These are phyloP conservation scores for Saccharomycopsis fibuligera DNA, from an alignment of 805 yeast species.

Conservation along the genomic window DNA sequence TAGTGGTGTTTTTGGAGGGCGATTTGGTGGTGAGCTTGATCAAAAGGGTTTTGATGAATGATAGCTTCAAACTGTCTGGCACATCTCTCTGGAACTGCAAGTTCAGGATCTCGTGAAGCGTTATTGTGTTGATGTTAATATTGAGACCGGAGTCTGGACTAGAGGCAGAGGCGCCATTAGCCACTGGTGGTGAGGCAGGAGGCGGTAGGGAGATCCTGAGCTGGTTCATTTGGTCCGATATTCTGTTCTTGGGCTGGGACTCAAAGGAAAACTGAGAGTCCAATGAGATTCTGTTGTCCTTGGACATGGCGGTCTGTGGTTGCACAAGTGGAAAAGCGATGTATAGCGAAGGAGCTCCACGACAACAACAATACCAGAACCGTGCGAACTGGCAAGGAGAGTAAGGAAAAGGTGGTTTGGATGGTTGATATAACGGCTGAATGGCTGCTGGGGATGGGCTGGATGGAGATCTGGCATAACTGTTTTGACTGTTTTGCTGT, in stretches of 20 bases:
- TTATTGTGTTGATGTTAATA: constrained; percentile 8
- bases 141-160: neutral
- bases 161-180: too few species aligned
- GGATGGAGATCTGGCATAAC: neutral
- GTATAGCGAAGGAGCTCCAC: neutral
- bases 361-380: neutral
- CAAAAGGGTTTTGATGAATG: constrained; percentile 18
- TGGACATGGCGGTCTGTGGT: neutral
- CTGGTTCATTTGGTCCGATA: constrained; percentile 2
- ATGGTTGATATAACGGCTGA: too few species aligned
- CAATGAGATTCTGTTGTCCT: constrained; percentile 7
- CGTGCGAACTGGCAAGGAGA: neutral
- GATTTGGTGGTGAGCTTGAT: constrained; percentile 14
- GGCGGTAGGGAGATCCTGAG: neutral
- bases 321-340: too few species aligned
- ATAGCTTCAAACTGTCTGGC: constrained; percentile 11
- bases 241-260: constrained; percentile 6
- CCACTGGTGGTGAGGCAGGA: too few species aligned
- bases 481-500: constrained; percentile 2
- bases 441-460: neutral
- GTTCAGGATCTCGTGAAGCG: constrained; percentile 15
- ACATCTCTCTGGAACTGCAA: constrained; percentile 13
- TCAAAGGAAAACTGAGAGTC: constrained; percentile 21
- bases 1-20: neutral
- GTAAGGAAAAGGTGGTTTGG: too few species aligned